Conservation (phyloP, 495 filamentous ascomycete genomes). For the Tuber indicum region DNA sequence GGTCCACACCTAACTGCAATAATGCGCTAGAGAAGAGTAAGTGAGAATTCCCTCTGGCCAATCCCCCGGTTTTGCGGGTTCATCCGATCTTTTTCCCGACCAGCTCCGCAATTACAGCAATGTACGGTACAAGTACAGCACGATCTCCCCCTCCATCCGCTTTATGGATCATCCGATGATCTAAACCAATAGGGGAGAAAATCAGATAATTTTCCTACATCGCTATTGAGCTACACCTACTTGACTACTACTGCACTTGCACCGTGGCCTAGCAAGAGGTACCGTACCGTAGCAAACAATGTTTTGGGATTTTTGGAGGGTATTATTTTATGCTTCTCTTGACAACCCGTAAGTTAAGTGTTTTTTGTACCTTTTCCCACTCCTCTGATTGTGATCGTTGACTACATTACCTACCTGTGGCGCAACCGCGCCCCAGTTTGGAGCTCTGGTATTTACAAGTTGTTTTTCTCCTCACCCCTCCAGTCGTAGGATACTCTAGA, state of each 20-base stretch:
- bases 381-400: slow-evolving; percentile 10
- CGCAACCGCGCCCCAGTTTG: slow-evolving; percentile 6
- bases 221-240: slow-evolving; percentile 21
- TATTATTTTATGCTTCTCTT: neutral
- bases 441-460: slow-evolving; percentile 11
- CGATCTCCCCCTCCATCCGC: slow-evolving; percentile 3
- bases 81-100: slow-evolving; percentile 22
- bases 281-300: neutral
- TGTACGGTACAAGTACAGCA: neutral
- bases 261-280: neutral
- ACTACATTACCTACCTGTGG: slow-evolving; percentile 8
- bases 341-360: neutral
- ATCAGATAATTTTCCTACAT: neutral
- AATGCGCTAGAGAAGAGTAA: slow-evolving; percentile 3
- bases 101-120: slow-evolving; percentile 9
- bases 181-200: neutral
- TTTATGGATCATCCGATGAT: slow-evolving; percentile 2
- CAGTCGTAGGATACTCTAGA: neutral
- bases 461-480: slow-evolving; percentile 7
- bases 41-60: neutral
- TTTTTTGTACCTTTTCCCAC: slow-evolving; percentile 9
- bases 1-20: neutral
- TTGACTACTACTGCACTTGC: neutral
- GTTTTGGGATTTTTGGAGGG: neutral
- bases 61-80: slow-evolving; percentile 2